Evolutionary conservation across 208 protist species (phyloP).

Genomic region (Entamoeba invadens): DNA sequence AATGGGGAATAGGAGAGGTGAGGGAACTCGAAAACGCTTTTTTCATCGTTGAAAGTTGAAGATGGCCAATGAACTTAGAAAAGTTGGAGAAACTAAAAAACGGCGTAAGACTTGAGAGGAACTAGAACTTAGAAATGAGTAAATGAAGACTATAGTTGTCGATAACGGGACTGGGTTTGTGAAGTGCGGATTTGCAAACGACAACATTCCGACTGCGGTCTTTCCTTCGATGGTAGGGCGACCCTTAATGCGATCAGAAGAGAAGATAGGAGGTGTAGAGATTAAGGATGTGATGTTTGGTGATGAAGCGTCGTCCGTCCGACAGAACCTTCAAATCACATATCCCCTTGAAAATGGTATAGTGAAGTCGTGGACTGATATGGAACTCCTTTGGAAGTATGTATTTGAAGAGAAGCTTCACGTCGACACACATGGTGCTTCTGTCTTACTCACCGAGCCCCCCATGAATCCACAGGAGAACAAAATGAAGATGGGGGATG

Average conservation of each 20-base stretch:
- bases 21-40: too few species aligned
- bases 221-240: conserved; percentile 62
- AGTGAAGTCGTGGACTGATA: conserved; percentile 81
- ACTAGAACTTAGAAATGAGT: too few species aligned
- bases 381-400: conserved; percentile 80
- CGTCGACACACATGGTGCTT: conserved; percentile 36
- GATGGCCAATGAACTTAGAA: too few species aligned
- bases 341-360: conserved; percentile 87
- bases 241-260: conserved; percentile 64
- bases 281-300: conserved; percentile 73
- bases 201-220: conserved; percentile 73
- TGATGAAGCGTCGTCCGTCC: conserved; percentile 58
- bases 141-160: not conserved
- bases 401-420: conserved; percentile 51
- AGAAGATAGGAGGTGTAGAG: conserved; percentile 45
- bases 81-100: too few species aligned
- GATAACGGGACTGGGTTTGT: conserved; percentile 51
- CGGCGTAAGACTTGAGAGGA: too few species aligned
- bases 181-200: conserved; percentile 82
- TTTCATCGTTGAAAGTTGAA: too few species aligned
- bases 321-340: conserved; percentile 62
- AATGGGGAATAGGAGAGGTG: too few species aligned
- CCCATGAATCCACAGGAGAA: conserved; percentile 73
- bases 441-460: conserved; percentile 85
- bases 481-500: conserved; percentile 62